Evolutionary conservation across 768 basidiomycete genomes (phyloP), one percentile per base, ranked within the genome.

Genomic region (Fomitopsis pulvina): DNA sequence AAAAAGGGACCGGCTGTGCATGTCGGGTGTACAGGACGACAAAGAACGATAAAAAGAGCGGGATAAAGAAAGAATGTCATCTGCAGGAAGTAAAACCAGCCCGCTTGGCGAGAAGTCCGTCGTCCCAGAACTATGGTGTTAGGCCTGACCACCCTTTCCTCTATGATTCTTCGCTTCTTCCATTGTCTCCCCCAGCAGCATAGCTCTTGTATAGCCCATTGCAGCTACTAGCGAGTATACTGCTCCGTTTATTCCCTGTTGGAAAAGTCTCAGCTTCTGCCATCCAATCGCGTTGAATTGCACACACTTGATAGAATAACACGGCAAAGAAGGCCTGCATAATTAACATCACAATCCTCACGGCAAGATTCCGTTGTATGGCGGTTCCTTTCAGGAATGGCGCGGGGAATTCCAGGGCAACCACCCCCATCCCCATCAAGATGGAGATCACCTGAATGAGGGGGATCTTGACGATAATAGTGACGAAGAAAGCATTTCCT

Each of bases 201-300:
- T 69, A 11, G 89, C 87, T 48, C 82, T 77, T 12, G 67, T 65
- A 59, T 91, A 95, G 60, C 82, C 82, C 48, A 74, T 54, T 22
- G 77, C 72, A 16, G 88, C 85, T 59, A 91, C 76, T 44, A 89
- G 60, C 21, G 87, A 90, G 75, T 81, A 96, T 44, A 94, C 66
- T 11, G 84, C 82, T 24, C 81, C 85, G 60, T 92, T 92, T 28
- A 87, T 87, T 38, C 91, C 92, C 89, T 93, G 51, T 20, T 16
- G 7, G 37, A 14, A n/a, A 8, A 21, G 8, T 29, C 27, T 48
- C 30, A 44, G 42, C 14, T 20, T 21, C 4, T 18, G 20, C 14
- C 7, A 38, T 14, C 18, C 24, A 30, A 20, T 20, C 29, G 2
- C 24, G 10, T 14, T 10, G n/a, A 39, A 20, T 22, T 2, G 39